These are phyloP conservation scores for Phlegmacium glaucopus DNA, from an alignment of 768 basidiomycete species.

Conservation along the genomic window DNA sequence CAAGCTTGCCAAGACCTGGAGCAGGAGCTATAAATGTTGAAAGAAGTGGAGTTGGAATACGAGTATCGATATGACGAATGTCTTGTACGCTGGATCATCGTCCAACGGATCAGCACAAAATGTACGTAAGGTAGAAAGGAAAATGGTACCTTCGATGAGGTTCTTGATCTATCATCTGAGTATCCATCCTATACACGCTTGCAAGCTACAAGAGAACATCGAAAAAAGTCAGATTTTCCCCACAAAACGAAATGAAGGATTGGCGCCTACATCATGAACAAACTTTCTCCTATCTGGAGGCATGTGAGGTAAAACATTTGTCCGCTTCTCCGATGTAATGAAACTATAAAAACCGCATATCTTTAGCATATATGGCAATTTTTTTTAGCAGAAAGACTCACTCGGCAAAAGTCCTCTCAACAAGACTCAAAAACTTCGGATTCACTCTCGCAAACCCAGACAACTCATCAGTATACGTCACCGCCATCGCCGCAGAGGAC, in stretches of 20 bases:
- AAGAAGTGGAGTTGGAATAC: slow-evolving; percentile 69
- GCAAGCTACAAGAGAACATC: slow-evolving; percentile 60
- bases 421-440: slow-evolving; percentile 61
- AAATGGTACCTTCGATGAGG: slow-evolving; percentile 62
- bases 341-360: slow-evolving; percentile 60
- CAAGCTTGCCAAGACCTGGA: slow-evolving; percentile 56
- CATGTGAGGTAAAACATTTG: slow-evolving; percentile 79
- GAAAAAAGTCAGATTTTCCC: slow-evolving; percentile 3
- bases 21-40: slow-evolving; percentile 39
- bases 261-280: slow-evolving; percentile 62
- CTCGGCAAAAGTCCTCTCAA: slow-evolving; percentile 83
- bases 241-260: neutral
- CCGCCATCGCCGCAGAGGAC: no score
- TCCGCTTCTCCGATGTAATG: slow-evolving; percentile 58
- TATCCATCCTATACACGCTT: slow-evolving; percentile 75
- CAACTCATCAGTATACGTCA: slow-evolving; percentile 62
- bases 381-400: no score
- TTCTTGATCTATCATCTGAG: slow-evolving; percentile 88
- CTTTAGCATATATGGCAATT: no score
- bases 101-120: neutral
- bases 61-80: slow-evolving; percentile 76
- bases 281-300: slow-evolving; percentile 78
- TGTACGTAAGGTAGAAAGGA: neutral
- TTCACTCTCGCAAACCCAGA: slow-evolving; percentile 58
- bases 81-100: slow-evolving; percentile 64